A percentile compares a stretch with the other conserved stretches of the same genome.
Evolutionary conservation across 805 yeast genomes (phyloP).

Genomic region (Candida vartiovaarae): DNA sequence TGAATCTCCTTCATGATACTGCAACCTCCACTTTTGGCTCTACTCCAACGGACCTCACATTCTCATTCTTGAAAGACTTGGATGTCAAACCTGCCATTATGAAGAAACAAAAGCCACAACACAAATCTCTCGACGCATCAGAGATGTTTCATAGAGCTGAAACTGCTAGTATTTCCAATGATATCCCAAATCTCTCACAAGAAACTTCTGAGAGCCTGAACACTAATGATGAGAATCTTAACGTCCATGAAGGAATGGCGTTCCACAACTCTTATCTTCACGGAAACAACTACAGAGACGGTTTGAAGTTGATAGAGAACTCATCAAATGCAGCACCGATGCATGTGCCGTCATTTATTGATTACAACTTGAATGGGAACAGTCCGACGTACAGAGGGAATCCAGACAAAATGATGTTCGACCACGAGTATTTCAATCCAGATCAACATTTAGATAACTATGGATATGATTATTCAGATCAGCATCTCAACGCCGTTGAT

Average conservation of each 20-base stretch:
- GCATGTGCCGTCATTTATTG: not conserved
- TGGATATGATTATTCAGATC: not conserved
- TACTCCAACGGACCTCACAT: conserved; percentile 1
- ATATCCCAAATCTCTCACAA: conserved; percentile 9
- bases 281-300: not conserved
- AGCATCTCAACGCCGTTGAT: not conserved
- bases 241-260: not conserved
- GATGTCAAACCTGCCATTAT: not conserved
- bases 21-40: conserved; percentile 7
- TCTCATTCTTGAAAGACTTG: conserved; percentile 6
- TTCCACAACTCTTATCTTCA: not conserved
- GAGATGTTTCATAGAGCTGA: not conserved
- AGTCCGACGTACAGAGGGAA: not conserved
- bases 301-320: conserved; percentile 1
- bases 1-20: conserved; percentile 1
- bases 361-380: not conserved
- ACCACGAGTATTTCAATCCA: not conserved
- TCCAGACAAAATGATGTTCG: not conserved
- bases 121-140: not conserved
- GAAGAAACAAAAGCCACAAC: not conserved
- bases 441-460: not conserved
- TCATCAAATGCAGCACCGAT: not conserved
- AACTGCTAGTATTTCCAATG: not conserved
- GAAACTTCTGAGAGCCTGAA: conserved; percentile 4
- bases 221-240: conserved; percentile 13